Base-by-base conservation (phyloP, 163 green algal species). In the Coccomyxa subellipsoidea region DNA sequence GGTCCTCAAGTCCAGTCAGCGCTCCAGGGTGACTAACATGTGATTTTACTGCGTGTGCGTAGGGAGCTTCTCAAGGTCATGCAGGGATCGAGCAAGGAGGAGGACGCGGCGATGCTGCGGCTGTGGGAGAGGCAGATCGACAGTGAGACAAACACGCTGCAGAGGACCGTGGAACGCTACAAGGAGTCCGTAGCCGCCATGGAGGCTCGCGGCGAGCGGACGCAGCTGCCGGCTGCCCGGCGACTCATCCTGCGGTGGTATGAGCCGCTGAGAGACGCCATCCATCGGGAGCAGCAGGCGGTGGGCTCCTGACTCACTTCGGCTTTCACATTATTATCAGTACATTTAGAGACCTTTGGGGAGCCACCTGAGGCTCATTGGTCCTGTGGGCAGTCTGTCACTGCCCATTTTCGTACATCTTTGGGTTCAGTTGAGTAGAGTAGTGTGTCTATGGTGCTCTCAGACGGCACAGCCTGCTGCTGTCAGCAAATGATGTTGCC, bases 51-150 rank as follows among this genome's bases (percentile, higher is more conserved):
- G 4, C 32, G 7, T 35, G 66, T 23, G 32, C 12, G 70, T 31
- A 47, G 70, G 18, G 23, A 38, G 27, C 34, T 38, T 7, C 39
- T 40, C 27, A 39, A 27, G 32, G 18, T 38, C 27, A 40, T 34
- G 32, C 32, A 77, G 70, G 70, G 32, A 8, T 9, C 32, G n/a
- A 38, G 70, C 70, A 77, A 31, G 7, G 70, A 77, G 70, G 70
- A 15, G 0, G 32, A 39, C 31, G 70, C 70, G 32, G 32, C 8
- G 54, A 69, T 92, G 75, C 82, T 84, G 35, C 78, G 83, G 32
- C 77, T 80, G 38, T 92, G 86, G 86, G 70, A 88, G 76, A 77
- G 85, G 23, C 90, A 93, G 84, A 53, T 93, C 47, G 77, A 84
- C 4, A 75, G 87, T n/a, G 90, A 93, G 76, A 87, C 82, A 29